phyloP scores from a whole-genome alignment of 192 early-diverging fungal genomes.

The Endogone sp. region DNA sequence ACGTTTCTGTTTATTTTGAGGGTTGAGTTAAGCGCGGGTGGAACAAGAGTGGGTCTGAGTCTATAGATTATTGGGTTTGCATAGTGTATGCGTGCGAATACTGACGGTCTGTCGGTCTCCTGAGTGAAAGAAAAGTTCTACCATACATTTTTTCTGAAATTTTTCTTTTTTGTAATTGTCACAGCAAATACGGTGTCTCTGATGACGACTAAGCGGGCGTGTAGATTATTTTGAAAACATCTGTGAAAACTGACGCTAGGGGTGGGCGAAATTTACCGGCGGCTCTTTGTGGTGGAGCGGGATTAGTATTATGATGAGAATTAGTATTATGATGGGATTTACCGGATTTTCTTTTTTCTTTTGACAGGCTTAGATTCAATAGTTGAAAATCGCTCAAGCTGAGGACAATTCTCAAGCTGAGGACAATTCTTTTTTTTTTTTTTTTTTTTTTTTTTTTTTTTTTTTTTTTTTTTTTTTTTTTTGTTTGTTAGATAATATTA shows the following conservation, averaged over 20 bases:
- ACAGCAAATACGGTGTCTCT: background rate
- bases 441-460: too few species aligned
- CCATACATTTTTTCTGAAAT: background rate
- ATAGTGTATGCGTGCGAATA: background rate
- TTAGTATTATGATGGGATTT: too few species aligned
- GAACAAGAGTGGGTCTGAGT: background rate
- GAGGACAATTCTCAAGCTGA: too few species aligned
- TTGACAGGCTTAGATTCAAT: too few species aligned
- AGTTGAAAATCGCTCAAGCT: too few species aligned
- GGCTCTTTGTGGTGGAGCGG: background rate
- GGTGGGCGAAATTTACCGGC: background rate
- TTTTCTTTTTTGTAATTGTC: background rate
- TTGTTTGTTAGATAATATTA: background rate
- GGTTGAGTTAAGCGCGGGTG: background rate
- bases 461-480: background rate
- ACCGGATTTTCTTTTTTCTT: too few species aligned
- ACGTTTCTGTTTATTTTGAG: constrained; percentile 21
- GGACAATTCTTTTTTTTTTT: too few species aligned
- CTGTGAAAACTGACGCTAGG: background rate
- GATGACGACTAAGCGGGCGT: background rate
- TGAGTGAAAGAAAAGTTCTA: too few species aligned
- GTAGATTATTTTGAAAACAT: background rate
- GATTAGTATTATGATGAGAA: too few species aligned
- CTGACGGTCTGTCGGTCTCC: background rate
- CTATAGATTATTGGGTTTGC: background rate